Percentiles rank a stretch among this genome's conserved stretches.
Evolutionary conservation across 176 grass and related monocot genomes (phyloP).

Genomic region (Carex littledalei): DNA sequence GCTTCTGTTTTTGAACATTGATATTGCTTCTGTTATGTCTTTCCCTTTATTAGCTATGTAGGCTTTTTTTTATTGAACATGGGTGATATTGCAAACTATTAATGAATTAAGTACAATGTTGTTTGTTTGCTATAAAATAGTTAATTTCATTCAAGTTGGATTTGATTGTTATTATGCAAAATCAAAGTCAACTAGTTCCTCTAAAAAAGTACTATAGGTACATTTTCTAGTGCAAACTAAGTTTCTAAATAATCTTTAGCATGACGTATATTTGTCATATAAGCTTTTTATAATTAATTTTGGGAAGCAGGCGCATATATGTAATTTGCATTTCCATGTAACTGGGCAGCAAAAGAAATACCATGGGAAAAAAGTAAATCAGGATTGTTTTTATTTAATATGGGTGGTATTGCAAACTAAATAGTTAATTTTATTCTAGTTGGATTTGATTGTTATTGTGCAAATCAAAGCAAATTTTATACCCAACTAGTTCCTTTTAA

Average conservation of each 20-base stretch:
- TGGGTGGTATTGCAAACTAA: no score
- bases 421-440: no score
- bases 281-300: no score
- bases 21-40: background rate
- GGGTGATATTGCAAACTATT: background rate
- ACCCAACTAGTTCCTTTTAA: no score
- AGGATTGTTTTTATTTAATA: no score
- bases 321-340: no score
- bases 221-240: background rate
- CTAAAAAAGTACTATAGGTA: background rate
- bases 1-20: constrained; percentile 5
- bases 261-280: background rate
- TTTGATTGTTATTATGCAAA: background rate
- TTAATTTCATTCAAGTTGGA: background rate
- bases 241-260: background rate
- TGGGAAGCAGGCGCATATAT: no score
- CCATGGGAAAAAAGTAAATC: no score
- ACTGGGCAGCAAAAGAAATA: no score
- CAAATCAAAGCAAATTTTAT: no score
- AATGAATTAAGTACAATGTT: background rate
- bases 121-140: background rate
- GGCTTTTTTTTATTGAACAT: background rate
- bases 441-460: no score
- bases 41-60: background rate
- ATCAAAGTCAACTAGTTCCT: background rate